Evolutionary conservation across 768 basidiomycete species (phyloP), one percentile per base, ranked within the genome.

Genomic region (Leccinellum albellum): DNA sequence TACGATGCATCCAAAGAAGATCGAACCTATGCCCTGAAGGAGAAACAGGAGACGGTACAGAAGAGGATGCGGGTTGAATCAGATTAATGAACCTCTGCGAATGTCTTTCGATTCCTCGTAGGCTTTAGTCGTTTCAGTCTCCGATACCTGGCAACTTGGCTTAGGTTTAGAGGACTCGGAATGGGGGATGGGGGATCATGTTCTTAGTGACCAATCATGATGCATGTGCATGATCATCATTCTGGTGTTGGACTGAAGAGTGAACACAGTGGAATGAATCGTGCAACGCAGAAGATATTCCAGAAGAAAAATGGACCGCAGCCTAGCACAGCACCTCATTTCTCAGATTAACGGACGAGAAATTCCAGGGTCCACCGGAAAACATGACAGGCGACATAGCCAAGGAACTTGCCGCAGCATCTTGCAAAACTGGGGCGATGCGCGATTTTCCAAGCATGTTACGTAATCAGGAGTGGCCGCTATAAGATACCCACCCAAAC

Each of bases 1-100:
- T 94, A 93, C 66, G 91, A 98, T 63, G 93, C 94, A 0, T 76
- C 82, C 21, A 95, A 94, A 76, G 93, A 94, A 5, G 91, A 91
- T 37, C 89, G 88, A 69, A 76, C 94, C 20, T 81, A 84, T 3
- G 88, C 86, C 9, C 81, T 97, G 52, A 83, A 86, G 68, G 76
- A 79, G 57, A 87, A 83, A 75, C 83, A 83, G 57, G 79, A 82
- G 13, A 76, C 84, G 54, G 78, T 89, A 53, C 83, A 86, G 65
- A 78, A 82, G 29, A 82, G 88, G n/a, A 72, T 93, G 66, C 82
- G 83, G 58, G 80, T 69, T 62, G 60, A 28, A 57, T 55, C 53
- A 40, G 56, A 64, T 45, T 31, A 35, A 64, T 44, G n/a, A 53
- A 2, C 8, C 17, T 24, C n/a, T 17, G 13, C 28, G 50, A 47